Evolutionary conservation across 768 basidiomycete species (phyloP).

Genomic region (Leccinum subtestaceum): DNA sequence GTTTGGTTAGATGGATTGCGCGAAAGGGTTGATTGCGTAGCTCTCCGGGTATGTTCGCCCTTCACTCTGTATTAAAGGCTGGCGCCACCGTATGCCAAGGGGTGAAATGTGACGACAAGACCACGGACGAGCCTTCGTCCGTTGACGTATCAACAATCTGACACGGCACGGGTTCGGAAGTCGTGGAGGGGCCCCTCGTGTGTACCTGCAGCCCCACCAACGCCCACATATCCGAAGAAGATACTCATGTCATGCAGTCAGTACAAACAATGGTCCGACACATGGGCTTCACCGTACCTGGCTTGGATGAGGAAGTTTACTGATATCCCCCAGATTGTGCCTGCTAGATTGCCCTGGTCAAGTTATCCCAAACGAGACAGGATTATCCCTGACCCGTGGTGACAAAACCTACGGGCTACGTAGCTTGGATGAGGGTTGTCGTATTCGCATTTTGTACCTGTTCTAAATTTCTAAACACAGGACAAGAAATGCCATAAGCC

Average conservation of each 20-base stretch:
- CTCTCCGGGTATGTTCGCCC: slow-evolving; percentile 4
- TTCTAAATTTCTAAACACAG: not conserved
- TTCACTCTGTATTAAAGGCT: slow-evolving; percentile 4
- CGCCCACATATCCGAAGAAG: not conserved
- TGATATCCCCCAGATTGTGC: slow-evolving; percentile 11
- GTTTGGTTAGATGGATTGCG: slow-evolving; percentile 12
- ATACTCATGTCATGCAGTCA: slow-evolving; percentile 1
- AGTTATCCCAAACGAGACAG: not conserved
- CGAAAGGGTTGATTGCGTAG: slow-evolving; percentile 14
- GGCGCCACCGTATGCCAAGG: not conserved
- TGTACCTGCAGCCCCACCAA: not conserved
- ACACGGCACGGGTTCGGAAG: not conserved
- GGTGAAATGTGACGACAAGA: slow-evolving; percentile 7
- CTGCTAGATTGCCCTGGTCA: slow-evolving; percentile 7
- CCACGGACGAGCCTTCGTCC: not conserved
- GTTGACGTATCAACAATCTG: not conserved
- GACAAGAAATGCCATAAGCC: not conserved
- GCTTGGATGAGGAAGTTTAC: slow-evolving; percentile 1
- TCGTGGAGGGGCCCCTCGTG: not conserved
- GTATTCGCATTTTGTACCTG: not conserved
- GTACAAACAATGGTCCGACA: slow-evolving; percentile 4
- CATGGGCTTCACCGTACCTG: slow-evolving; percentile 14
- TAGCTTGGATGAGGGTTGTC: not conserved
- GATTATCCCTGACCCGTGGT: not conserved
- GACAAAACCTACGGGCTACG: not conserved